Evolutionary conservation across 2,329 filamentous ascomycete genomes (phyloP).

Genomic region (Fonsecaea pedrosoi): DNA sequence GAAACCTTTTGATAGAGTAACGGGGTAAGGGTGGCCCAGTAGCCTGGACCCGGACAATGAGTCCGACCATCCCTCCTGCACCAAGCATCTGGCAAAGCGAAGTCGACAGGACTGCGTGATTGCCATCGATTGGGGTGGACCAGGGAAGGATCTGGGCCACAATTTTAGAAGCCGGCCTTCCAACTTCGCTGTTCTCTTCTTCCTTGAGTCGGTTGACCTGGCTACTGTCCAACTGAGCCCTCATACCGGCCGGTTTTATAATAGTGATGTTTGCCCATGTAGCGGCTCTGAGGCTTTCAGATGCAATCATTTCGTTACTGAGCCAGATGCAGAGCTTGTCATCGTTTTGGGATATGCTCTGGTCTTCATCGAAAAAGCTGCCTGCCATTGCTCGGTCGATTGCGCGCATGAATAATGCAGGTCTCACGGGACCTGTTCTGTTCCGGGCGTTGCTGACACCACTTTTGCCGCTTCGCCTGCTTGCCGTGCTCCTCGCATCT

Average conservation of each 20-base stretch:
- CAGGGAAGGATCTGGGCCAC: conserved; percentile 78
- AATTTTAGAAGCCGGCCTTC: conserved; percentile 68
- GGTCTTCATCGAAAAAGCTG: conserved; percentile 79
- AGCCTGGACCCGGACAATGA: conserved; percentile 84
- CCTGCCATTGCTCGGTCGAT: conserved; percentile 72
- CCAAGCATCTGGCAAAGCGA: conserved; percentile 76
- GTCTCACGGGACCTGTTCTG: conserved; percentile 57
- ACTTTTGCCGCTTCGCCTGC: conserved; percentile 77
- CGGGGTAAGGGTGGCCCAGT: conserved; percentile 75
- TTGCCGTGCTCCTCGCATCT: conserved; percentile 81
- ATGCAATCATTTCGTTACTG: conserved; percentile 75
- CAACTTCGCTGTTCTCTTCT: conserved; percentile 62
- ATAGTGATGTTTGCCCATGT: conserved; percentile 83
- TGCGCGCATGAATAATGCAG: conserved; percentile 74
- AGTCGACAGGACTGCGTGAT: conserved; percentile 79
- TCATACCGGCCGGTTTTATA: conserved; percentile 79
- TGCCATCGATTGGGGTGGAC: conserved; percentile 84
- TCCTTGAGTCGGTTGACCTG: conserved; percentile 73
- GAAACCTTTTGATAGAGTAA: conserved; percentile 70
- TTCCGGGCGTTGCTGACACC: conserved; percentile 70
- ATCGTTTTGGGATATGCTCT: conserved; percentile 54
- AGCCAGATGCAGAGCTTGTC: conserved; percentile 79
- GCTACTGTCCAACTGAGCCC: conserved; percentile 71
- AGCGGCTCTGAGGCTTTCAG: conserved; percentile 75
- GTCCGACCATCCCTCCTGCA: conserved; percentile 76